These are phyloP conservation scores for Didymella pinodella DNA, from an alignment of 2,329 filamentous ascomycete genomes.

Conservation along the genomic window DNA sequence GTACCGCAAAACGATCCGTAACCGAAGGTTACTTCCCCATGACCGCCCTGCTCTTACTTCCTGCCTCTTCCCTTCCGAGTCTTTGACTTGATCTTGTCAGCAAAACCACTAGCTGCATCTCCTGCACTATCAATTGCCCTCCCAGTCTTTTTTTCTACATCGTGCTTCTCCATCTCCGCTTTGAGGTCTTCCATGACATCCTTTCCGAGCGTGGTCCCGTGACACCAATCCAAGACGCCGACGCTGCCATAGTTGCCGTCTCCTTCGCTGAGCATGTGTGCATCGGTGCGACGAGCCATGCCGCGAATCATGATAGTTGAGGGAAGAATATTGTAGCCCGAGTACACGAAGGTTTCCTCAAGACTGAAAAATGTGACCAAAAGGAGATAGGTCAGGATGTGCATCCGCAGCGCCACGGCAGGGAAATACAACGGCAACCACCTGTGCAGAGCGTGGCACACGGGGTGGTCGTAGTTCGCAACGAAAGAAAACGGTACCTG, in stretches of 20 bases:
- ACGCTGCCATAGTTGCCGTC: slow-evolving; percentile 68
- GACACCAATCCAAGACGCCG: slow-evolving; percentile 61
- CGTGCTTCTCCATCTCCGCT: slow-evolving; percentile 64
- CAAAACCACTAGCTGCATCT: slow-evolving; percentile 41
- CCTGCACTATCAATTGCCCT: slow-evolving; percentile 48
- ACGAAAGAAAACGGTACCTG: slow-evolving; percentile 67
- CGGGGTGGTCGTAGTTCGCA: slow-evolving; percentile 73
- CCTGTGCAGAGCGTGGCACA: slow-evolving; percentile 68
- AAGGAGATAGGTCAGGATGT: slow-evolving; percentile 75
- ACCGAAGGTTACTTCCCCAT: slow-evolving; percentile 2
- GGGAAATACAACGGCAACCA: slow-evolving; percentile 73
- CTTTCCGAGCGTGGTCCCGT: slow-evolving; percentile 59
- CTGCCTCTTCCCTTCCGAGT: slow-evolving; percentile 40
- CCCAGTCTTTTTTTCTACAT: slow-evolving; percentile 55
- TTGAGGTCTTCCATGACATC: slow-evolving; percentile 64
- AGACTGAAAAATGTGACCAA: slow-evolving; percentile 69
- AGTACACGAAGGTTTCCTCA: slow-evolving; percentile 72
- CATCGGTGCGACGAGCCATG: slow-evolving; percentile 65
- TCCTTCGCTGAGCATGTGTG: slow-evolving; percentile 65
- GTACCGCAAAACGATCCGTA: background rate
- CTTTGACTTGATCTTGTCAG: slow-evolving; percentile 39
- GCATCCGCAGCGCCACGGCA: slow-evolving; percentile 69
- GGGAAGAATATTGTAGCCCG: slow-evolving; percentile 70
- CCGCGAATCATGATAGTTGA: slow-evolving; percentile 65
- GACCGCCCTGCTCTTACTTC: slow-evolving; percentile 24